These are phyloP conservation scores for Coniferiporia sulphurascens DNA, from an alignment of 1,284 basidiomycete genomes.

Conservation along the genomic window DNA sequence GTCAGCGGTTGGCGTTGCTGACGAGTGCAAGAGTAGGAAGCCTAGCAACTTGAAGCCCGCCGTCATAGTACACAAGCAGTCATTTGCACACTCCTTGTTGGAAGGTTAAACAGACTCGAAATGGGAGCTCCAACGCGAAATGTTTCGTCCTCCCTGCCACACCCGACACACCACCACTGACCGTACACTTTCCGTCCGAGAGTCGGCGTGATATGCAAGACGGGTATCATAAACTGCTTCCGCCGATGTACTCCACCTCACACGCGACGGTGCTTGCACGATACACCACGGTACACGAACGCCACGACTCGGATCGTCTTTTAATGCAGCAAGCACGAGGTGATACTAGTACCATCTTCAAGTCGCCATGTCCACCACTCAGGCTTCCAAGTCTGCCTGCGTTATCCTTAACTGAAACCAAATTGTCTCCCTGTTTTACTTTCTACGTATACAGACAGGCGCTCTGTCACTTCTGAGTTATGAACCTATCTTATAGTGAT, in stretches of 20 bases:
- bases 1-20: slow-evolving; percentile 37
- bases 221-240: slow-evolving; percentile 59
- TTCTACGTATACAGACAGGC: background rate
- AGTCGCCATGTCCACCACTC: background rate
- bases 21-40: slow-evolving; percentile 28
- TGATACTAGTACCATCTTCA: background rate
- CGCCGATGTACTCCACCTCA: slow-evolving; percentile 60
- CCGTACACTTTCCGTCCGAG: slow-evolving; percentile 48
- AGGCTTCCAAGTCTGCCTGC: too few relatives aligned
- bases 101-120: slow-evolving; percentile 26
- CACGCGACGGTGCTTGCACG: slow-evolving; percentile 62
- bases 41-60: slow-evolving; percentile 30
- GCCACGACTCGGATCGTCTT: slow-evolving; percentile 65
- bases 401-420: background rate
- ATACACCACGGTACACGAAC: slow-evolving; percentile 61
- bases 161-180: slow-evolving; percentile 47
- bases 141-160: slow-evolving; percentile 62
- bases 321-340: slow-evolving; percentile 38
- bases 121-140: slow-evolving; percentile 23
- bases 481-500: background rate
- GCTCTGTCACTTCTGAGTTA: background rate
- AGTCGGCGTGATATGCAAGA: slow-evolving; percentile 49
- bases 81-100: slow-evolving; percentile 28
- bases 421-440: background rate
- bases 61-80: slow-evolving; percentile 33